Conservation (phyloP, 2,329 filamentous ascomycete species). For the Colletotrichum brevisporum region DNA sequence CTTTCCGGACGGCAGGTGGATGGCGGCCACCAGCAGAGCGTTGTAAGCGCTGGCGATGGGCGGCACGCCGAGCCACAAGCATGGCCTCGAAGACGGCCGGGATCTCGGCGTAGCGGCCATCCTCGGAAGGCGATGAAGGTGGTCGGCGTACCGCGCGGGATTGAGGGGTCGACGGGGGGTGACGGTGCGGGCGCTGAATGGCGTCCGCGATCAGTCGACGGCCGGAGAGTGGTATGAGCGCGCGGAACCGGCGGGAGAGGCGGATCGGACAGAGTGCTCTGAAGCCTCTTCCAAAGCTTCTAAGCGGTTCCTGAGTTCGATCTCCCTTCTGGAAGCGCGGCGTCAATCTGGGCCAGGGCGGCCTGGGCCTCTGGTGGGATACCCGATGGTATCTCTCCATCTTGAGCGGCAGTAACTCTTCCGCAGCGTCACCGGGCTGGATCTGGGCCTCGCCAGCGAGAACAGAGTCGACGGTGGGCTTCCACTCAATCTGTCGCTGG, state of each 20-base stretch:
- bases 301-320: slow-evolving; percentile 67
- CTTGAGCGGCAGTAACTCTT: slow-evolving; percentile 47
- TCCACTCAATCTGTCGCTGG: slow-evolving; percentile 90
- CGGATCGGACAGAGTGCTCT: slow-evolving; percentile 55
- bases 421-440: slow-evolving; percentile 53
- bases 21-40: slow-evolving; percentile 86
- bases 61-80: slow-evolving; percentile 83
- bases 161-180: slow-evolving; percentile 75
- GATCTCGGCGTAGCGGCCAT: slow-evolving; percentile 86
- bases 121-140: slow-evolving; percentile 82
- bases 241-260: slow-evolving; percentile 55
- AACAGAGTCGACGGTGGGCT: slow-evolving; percentile 71
- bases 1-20: slow-evolving; percentile 83
- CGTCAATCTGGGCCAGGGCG: slow-evolving; percentile 85
- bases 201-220: slow-evolving; percentile 57
- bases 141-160: slow-evolving; percentile 80
- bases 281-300: slow-evolving; percentile 59
- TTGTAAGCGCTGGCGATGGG: slow-evolving; percentile 94
- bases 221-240: slow-evolving; percentile 56
- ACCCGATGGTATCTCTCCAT: slow-evolving; percentile 49
- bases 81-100: slow-evolving; percentile 92
- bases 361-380: slow-evolving; percentile 66
- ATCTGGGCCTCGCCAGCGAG: slow-evolving; percentile 73
- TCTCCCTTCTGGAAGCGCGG: slow-evolving; percentile 88
- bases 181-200: slow-evolving; percentile 67